phyloP scores from a whole-genome alignment of 2,329 filamentous ascomycete genomes.

The Rachicladosporium sp. region DNA sequence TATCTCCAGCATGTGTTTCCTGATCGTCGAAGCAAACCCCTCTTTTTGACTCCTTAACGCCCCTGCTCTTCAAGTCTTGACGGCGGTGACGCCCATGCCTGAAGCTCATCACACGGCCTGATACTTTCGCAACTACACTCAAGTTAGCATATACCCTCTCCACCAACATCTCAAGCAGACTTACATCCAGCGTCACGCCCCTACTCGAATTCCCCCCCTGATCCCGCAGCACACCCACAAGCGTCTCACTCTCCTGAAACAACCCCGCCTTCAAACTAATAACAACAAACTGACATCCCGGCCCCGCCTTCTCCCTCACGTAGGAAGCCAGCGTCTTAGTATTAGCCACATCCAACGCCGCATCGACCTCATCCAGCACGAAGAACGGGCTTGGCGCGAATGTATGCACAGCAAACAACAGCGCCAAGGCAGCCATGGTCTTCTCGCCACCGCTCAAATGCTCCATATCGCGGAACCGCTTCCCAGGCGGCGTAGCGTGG shows the following conservation, averaged over 20 bases:
- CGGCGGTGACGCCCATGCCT: too few species aligned
- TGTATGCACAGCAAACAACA: constrained; percentile 91
- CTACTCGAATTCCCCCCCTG: constrained; percentile 87
- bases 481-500: constrained; percentile 95
- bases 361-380: constrained; percentile 94
- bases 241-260: constrained; percentile 90
- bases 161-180: constrained; percentile 25
- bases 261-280: constrained; percentile 91
- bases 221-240: constrained; percentile 92
- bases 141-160: background rate
- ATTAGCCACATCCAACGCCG: constrained; percentile 94
- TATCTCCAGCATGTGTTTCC: too few species aligned
- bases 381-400: constrained; percentile 96
- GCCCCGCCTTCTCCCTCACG: constrained; percentile 82
- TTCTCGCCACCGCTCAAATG: constrained; percentile 95
- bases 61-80: too few species aligned
- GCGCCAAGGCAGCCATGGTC: constrained; percentile 93
- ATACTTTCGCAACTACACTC: constrained; percentile 22
- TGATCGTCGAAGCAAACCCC: too few species aligned
- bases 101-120: too few species aligned
- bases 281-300: constrained; percentile 98
- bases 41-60: too few species aligned
- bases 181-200: constrained; percentile 88
- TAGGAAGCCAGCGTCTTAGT: constrained; percentile 95
- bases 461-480: constrained; percentile 98